A percentile compares a stretch with the other conserved stretches of the same genome.
Evolutionary conservation across 768 basidiomycete genomes (phyloP).

Genomic region (Mycena rebaudengoi): DNA sequence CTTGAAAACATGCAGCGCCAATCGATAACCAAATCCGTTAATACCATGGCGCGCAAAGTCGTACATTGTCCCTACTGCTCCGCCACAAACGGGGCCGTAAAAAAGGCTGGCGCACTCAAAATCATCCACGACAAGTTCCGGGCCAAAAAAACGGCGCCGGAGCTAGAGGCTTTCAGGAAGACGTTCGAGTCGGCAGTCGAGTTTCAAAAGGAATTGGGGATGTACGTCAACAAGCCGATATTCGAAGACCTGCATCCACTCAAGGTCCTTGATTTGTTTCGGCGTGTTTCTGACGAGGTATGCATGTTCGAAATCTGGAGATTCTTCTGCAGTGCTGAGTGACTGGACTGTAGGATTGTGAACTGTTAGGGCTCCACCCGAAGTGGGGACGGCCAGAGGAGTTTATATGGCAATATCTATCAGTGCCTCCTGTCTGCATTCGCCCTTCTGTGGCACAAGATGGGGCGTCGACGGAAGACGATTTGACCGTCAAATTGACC

Average conservation of each 20-base stretch:
- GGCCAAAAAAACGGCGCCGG: slow-evolving; percentile 89
- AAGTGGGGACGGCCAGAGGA: slow-evolving; percentile 93
- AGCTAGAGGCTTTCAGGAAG: slow-evolving; percentile 87
- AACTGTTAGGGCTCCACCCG: slow-evolving; percentile 91
- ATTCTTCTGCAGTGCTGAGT: not conserved
- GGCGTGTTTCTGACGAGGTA: slow-evolving; percentile 91
- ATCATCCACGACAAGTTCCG: slow-evolving; percentile 98
- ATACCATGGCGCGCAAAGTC: slow-evolving; percentile 87
- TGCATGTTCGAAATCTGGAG: slow-evolving; percentile 11
- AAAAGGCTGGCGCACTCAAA: slow-evolving; percentile 93
- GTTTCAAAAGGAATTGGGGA: slow-evolving; percentile 85
- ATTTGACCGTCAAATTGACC: slow-evolving; percentile 95
- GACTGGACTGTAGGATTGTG: slow-evolving; percentile 79
- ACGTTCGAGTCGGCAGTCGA: slow-evolving; percentile 85
- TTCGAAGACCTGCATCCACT: slow-evolving; percentile 95
- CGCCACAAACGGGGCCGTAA: slow-evolving; percentile 93
- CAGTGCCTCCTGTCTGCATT: slow-evolving; percentile 97
- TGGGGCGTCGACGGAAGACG: slow-evolving; percentile 98
- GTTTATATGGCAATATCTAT: slow-evolving; percentile 98
- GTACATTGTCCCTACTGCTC: slow-evolving; percentile 94
- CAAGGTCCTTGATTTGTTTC: slow-evolving; percentile 92
- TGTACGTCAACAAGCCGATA: slow-evolving; percentile 86
- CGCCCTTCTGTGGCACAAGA: slow-evolving; percentile 98
- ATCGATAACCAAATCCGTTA: slow-evolving; percentile 83
- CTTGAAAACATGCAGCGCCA: slow-evolving; percentile 95